These are phyloP conservation scores for Groenewaldozyma auringiensis DNA, from an alignment of 1,139 yeast species.

Conservation along the genomic window DNA sequence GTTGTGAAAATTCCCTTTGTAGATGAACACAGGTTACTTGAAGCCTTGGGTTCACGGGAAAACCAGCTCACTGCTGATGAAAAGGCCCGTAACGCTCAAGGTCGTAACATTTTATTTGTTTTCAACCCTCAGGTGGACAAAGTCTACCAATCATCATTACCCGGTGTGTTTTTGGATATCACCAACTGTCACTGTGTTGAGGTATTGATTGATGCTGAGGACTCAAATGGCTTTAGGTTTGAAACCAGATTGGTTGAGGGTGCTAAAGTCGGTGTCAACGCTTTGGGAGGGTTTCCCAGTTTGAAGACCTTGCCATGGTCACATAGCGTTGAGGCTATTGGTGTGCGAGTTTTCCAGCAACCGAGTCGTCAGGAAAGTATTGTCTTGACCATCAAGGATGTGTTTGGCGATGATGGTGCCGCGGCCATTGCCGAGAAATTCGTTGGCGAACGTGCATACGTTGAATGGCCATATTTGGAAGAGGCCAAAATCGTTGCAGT, in stretches of 20 bases:
- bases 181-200: constrained; percentile 74
- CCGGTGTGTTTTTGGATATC: constrained; percentile 68
- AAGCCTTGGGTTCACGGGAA: constrained; percentile 61
- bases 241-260: constrained; percentile 58
- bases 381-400: constrained; percentile 54
- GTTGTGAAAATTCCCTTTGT: constrained; percentile 93
- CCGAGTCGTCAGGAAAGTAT: constrained; percentile 80
- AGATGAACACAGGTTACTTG: constrained; percentile 66
- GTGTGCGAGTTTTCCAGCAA: constrained; percentile 73
- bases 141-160: constrained; percentile 68
- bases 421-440: constrained; percentile 50
- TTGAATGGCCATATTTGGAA: constrained; percentile 82
- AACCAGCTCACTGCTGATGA: constrained; percentile 60
- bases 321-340: constrained; percentile 47
- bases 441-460: constrained; percentile 55
- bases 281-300: constrained; percentile 88
- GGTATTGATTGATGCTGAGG: constrained; percentile 31
- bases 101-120: constrained; percentile 56
- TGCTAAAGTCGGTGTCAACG: constrained; percentile 59
- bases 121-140: constrained; percentile 71
- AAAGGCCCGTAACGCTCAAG: constrained; percentile 62
- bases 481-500: constrained; percentile 70
- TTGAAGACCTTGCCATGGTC: constrained; percentile 61
- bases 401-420: constrained; percentile 43
- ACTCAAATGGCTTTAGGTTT: constrained; percentile 26